phyloP scores from a whole-genome alignment of 805 yeast genomes.

The Hermanozyma aechmeae region DNA sequence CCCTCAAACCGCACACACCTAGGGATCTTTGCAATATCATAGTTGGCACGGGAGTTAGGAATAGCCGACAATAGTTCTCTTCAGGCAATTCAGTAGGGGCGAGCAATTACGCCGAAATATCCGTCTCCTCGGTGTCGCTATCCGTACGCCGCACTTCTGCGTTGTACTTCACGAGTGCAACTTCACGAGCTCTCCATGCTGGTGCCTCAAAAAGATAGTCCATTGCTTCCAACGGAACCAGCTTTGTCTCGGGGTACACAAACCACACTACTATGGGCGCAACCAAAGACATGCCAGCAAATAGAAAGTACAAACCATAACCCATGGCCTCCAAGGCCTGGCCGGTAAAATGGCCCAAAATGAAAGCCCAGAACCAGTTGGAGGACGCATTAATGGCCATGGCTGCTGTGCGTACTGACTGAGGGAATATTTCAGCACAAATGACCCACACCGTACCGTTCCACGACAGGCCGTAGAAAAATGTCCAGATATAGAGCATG shows the following conservation, averaged over 20 bases:
- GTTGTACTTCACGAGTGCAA: constrained; percentile 16
- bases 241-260: constrained; percentile 30
- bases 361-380: constrained; percentile 43
- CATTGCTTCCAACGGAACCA: constrained; percentile 24
- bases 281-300: constrained; percentile 20
- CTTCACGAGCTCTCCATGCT: constrained; percentile 22
- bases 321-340: constrained; percentile 34
- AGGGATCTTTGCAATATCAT: too few relatives aligned
- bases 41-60: too few relatives aligned
- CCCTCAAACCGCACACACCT: too few relatives aligned
- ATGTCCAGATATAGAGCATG: constrained; percentile 38
- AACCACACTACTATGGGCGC: constrained; percentile 20
- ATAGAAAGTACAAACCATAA: constrained; percentile 37
- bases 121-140: too few relatives aligned
- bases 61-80: too few relatives aligned
- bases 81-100: too few relatives aligned
- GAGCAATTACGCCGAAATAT: too few relatives aligned
- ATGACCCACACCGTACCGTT: constrained; percentile 40
- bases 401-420: constrained; percentile 32
- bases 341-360: constrained; percentile 38
- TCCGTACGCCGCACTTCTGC: too few relatives aligned
- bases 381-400: constrained; percentile 36
- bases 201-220: constrained; percentile 24
- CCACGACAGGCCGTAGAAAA: constrained; percentile 35
- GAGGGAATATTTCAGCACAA: constrained; percentile 38